Evolutionary conservation across 352 stramenopile genomes (phyloP).

Genomic region (Globisporangium spinosum): DNA sequence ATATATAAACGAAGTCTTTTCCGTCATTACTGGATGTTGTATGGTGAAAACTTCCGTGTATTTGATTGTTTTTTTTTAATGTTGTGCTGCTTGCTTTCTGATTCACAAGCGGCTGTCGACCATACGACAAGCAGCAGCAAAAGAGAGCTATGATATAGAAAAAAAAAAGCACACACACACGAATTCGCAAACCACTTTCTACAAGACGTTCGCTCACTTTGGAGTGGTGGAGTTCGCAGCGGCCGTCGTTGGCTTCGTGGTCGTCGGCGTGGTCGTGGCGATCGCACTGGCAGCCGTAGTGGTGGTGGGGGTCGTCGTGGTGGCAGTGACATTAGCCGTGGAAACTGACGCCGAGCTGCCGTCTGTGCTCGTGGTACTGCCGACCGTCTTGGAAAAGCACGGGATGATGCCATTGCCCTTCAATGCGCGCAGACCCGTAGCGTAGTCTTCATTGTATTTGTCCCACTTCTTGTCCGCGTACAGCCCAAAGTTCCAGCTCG

Average conservation of each 20-base stretch:
- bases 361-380: conserved; percentile 24
- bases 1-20: neutral
- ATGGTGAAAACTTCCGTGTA: neutral
- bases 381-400: conserved; percentile 51
- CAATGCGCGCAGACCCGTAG: conserved; percentile 48
- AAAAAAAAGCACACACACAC: neutral
- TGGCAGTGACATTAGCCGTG: conserved; percentile 14
- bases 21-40: neutral
- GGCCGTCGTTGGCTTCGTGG: neutral
- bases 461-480: conserved; percentile 69
- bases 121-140: neutral
- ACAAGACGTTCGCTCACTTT: neutral
- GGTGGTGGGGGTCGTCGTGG: conserved; percentile 25
- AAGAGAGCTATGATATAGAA: conserved; percentile 8
- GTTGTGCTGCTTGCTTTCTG: neutral
- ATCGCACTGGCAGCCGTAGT: conserved; percentile 20
- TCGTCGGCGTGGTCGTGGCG: conserved; percentile 15
- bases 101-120: neutral
- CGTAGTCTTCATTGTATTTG: conserved; percentile 71
- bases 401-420: conserved; percentile 74
- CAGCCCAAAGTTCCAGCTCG: conserved; percentile 63
- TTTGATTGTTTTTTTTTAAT: conserved; percentile 6
- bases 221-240: neutral
- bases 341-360: conserved; percentile 24
- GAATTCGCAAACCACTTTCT: neutral